Evolutionary conservation across 2,329 filamentous ascomycete genomes (phyloP), one percentile per base, ranked within the genome.

Genomic region (Calonectria montana): DNA sequence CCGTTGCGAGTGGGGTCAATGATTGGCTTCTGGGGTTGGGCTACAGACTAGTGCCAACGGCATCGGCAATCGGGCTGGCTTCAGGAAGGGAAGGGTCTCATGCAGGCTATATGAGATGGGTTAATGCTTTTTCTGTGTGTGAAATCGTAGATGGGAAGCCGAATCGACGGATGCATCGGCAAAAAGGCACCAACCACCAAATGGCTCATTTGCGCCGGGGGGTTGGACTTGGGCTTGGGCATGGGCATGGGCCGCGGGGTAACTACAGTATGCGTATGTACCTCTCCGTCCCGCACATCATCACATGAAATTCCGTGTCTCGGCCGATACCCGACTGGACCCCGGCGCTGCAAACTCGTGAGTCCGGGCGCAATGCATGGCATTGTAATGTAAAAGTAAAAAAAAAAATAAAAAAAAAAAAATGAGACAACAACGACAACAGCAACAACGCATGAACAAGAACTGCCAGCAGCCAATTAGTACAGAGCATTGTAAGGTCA

Each of bases 231-330:
- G n/a, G n/a, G n/a, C n/a, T n/a, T 21, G 39, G 23, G 37, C 31
- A 31, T 35, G 53, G n/a, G 23, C 23, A 37, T 12, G 50, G 27
- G 31, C 50, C 50, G 53, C 53, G 53, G 53, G 53, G 53, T 21
- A 55, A 7, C n/a, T n/a, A n/a, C n/a, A n/a, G n/a, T n/a, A n/a
- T n/a, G n/a, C n/a, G n/a, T n/a, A n/a, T n/a, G n/a, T n/a, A n/a
- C n/a, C n/a, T 21, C 29, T 13, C 13, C 29, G 53, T 59, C 12
- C 53, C n/a, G 53, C 53, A 59, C 13, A 59, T 59, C 13, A 59
- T 59, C 53, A 59, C 53, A 59, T 59, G 53, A 39, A 39, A 39
- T 39, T 59, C 31, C 53, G 37, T 59, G 53, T 59, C 53, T 59
- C 53, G 53, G 53, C 53, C 53, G 53, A 59, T 59, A 59, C 53